These are phyloP conservation scores for Monsonia emarginata DNA, from an alignment of 441 rosid species.

Conservation along the genomic window DNA sequence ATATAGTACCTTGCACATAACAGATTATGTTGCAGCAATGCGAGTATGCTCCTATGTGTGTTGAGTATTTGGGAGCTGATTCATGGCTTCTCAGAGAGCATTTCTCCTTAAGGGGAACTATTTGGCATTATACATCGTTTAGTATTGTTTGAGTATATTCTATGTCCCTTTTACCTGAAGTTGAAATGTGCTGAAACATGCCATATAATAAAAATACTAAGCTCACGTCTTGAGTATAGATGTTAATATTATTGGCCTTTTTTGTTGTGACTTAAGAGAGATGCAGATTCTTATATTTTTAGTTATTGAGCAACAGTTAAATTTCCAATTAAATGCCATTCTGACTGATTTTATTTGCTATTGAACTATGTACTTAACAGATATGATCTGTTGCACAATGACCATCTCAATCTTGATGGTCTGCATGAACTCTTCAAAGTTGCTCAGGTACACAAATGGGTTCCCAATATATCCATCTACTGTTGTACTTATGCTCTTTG, in stretches of 20 bases:
- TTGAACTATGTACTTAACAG: slow-evolving; percentile 28
- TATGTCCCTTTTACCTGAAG: background rate
- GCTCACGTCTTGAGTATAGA: background rate
- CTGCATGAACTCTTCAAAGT: slow-evolving; percentile 92
- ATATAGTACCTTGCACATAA: background rate
- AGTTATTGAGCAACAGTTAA: background rate
- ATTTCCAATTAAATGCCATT: background rate
- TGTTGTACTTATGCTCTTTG: background rate
- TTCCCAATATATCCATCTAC: background rate
- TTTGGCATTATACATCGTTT: background rate
- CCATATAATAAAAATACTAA: background rate
- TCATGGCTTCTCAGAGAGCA: background rate
- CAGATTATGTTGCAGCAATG: too few relatives aligned
- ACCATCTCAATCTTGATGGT: slow-evolving; percentile 89
- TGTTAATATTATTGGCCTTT: background rate
- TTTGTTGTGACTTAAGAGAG: background rate
- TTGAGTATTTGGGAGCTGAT: background rate
- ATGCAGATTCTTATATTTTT: background rate
- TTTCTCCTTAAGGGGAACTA: background rate
- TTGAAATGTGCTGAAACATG: background rate
- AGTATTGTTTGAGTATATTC: background rate
- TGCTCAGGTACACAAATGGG: slow-evolving; percentile 63
- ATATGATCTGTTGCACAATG: slow-evolving; percentile 95
- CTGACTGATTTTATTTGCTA: background rate
- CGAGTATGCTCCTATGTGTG: background rate